Base-by-base conservation (phyloP, 129 eudicot genomes). In the Arctium lappa region DNA sequence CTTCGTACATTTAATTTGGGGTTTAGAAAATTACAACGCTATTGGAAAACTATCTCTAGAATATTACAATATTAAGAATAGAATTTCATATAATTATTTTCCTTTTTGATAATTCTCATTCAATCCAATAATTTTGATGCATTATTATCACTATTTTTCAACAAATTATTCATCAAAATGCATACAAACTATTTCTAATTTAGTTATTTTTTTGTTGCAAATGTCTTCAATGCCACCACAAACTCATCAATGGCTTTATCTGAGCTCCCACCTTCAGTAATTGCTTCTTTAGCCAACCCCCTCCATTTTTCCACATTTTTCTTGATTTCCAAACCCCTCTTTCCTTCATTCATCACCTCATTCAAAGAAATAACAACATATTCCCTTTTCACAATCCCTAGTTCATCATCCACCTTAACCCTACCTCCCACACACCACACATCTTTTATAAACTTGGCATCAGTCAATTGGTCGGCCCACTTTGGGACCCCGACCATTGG, bases 401-500 rank as follows among this genome's bases (percentile, higher is more conserved):
- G 22, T 79, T 36, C 79, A 79, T 79, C 15, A 85, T 92, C 89
- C 75, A 74, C 79, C 90, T 62, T 87, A 8, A 78, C 92, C 76
- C 92, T 85, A 40, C 87, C 78, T 6, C 97, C 97, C 9, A 87
- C 86, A 36, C 80, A 8, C 97, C 97, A 92, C 36, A 88, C 88
- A 65, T 90, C 94, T 65, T 86, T 80, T 48, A 88, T 84, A 39
- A 75, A 90, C 88, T 88, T 92, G 53, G 94, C 94, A 82, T 88
- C 84, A 0, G 92, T 87, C 73, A 84, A 69, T 63, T 92, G 97
- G 74, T 92, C 94, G 2, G 91, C 74, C 88, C 91, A 90, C 44
- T 90, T 91, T 12, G 97, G 97, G 79, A 90, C 66, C 34, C 73
- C 97, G 31, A 92, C 87, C 88, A 92, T 87, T 0, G 94, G 94